Base-by-base conservation (phyloP, 306 rosid species). In the Glycine latifolia region DNA sequence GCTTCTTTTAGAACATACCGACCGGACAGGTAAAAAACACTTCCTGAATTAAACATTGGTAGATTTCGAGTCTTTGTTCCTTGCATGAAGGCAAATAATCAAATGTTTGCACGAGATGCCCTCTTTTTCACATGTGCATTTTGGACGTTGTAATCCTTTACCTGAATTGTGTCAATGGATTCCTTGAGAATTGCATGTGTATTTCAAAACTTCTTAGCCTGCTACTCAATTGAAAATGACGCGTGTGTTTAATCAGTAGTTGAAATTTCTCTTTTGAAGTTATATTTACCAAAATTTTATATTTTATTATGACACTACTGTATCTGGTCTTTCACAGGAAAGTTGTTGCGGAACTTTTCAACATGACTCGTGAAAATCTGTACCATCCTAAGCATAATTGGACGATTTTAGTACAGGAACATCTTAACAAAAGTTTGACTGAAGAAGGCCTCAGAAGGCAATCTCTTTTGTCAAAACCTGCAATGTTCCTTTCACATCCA, bases 381-480 rank as follows among this genome's bases (percentile, higher is more conserved):
- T 95, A 93, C 90, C 99, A 84, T 67, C 96, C 90, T n/a, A 89
- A 70, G 85, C 92, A 87, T 65, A 92, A 91, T 79, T 95, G 99
- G 99, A 89, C 93, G 31, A 53, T 67, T 48, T 58, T 56, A 81
- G 96, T 91, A 47, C 94, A 85, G 85, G 90, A 92, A 79, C 99
- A 95, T 87, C 97, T 95, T 52, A 95, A 93, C 86, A 87, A 86
- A 78, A 95, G 99, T 86, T 79, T 89, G 89, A 79, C 87, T 3
- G 97, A 92, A 85, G 98, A 95, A 89, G 99, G 99, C 80, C 89
- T 95, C 68, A 84, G 86, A 65, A 89, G 89, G 87, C 98, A 95
- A 78, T 86, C 97, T 26, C 88, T 87, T 79, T 68, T 56, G 66
- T 95, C 97, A 35, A 93, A 95, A 82, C 91, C 96, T 31, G 84